phyloP scores from a whole-genome alignment of 345 rosid species.

The Lepidium sativum region DNA sequence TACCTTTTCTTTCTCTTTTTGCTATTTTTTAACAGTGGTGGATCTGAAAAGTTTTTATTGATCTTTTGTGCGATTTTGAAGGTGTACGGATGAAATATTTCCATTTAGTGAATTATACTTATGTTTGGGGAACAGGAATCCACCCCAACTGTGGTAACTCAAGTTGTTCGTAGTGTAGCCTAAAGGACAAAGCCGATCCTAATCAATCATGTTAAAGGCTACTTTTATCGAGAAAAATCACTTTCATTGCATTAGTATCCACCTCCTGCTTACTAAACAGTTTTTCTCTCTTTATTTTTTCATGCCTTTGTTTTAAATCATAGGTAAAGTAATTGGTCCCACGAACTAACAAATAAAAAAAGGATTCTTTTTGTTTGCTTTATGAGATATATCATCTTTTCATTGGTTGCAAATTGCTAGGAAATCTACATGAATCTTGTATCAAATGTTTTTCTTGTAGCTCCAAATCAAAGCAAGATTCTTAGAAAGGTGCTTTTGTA shows the following conservation, averaged over 20 bases:
- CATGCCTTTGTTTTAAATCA: constrained; percentile 16
- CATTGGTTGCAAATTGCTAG: constrained; percentile 21
- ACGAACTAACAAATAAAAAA: constrained; percentile 17
- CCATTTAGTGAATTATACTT: constrained; percentile 12
- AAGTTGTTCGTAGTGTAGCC: constrained; percentile 9
- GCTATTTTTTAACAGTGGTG: constrained; percentile 18
- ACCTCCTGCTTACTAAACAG: background rate
- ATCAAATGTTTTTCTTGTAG: constrained; percentile 20
- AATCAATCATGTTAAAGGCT: constrained; percentile 17
- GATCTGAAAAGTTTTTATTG: constrained; percentile 10
- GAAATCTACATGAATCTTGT: constrained; percentile 24
- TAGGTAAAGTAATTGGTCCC: constrained; percentile 24
- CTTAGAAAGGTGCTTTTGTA: constrained; percentile 11
- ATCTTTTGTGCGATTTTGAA: background rate
- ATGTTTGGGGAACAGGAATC: constrained; percentile 23
- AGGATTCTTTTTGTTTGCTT: constrained; percentile 24
- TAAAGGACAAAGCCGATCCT: constrained; percentile 19
- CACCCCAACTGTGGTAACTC: constrained; percentile 15
- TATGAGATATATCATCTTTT: background rate
- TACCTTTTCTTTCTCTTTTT: background rate
- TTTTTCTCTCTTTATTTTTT: constrained; percentile 19
- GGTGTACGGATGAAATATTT: constrained; percentile 16
- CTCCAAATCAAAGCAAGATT: constrained; percentile 25
- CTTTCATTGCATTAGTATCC: constrained; percentile 17
- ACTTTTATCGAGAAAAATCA: constrained; percentile 18